Evolutionary conservation across 2,329 filamentous ascomycete genomes (phyloP), one percentile per base, ranked within the genome.

Genomic region (Coniochaeta sp.): DNA sequence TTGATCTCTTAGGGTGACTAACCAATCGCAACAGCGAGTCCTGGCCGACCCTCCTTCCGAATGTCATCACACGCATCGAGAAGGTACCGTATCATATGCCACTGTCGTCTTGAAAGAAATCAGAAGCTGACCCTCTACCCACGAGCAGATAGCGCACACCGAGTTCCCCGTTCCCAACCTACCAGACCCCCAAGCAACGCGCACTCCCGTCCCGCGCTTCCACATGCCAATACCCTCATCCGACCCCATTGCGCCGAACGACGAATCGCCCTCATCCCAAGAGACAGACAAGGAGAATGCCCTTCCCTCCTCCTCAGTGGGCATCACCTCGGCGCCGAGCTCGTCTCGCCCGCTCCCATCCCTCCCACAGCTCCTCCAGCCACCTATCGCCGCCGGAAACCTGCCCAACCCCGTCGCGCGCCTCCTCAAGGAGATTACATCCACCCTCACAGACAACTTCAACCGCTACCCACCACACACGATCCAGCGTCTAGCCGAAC

Each of bases 401-500:
- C 74, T 91, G 13, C 86, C 87, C 2, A 75, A 76, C 7, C 83
- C 85, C 56, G 74, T 92, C 48, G 70, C 76, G 52, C 75, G 77
- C 51, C 80, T 89, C 63, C 70, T 89, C 46, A 65, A 69, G 53
- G 80, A 80, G 52, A 85, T 89, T 57, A 76, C 70, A 33, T 67
- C 69, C 6, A 83, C 85, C 14, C 74, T 96, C 33, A 74, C 70
- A 48, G 75, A 74, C 3, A 80, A 79, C 58, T 99, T 99, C 68
- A 65, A 80, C 20, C 73, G 75, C 3, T 81, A 87, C 60, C 92
- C 94, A 1, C 94, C 94, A 0, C 90, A 97, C 66, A 97, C 94
- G 3, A 81, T 96, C 55, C 94, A 99, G 70, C 87, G 94, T 33
- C 79, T 99, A 20, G 83, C 91, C 20, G 94, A 99, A 73, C 84